Conservation (phyloP, 257 asterid species). For the Solanum chiquidenum region DNA sequence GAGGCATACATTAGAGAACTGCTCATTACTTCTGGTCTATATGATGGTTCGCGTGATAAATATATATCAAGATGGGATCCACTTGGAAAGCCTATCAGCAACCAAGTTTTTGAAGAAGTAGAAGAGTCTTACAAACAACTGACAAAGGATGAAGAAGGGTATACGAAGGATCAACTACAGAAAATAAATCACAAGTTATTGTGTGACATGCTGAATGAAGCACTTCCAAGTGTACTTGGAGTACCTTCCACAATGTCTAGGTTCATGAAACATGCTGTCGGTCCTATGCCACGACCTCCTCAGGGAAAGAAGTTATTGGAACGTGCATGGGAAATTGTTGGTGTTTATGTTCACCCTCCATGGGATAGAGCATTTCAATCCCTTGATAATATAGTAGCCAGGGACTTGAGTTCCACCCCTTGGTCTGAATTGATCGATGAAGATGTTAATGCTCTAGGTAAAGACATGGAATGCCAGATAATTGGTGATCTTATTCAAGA, state of each 20-base stretch:
- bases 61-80: conserved; percentile 75
- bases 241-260: conserved; percentile 37
- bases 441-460: conserved; percentile 41
- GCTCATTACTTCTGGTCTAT: conserved; percentile 75
- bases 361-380: conserved; percentile 32
- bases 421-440: conserved; percentile 59
- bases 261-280: conserved; percentile 32
- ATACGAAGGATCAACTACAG: conserved; percentile 28
- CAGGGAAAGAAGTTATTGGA: conserved; percentile 58
- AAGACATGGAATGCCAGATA: conserved; percentile 59
- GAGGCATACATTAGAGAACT: conserved; percentile 80
- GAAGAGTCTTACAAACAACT: conserved; percentile 43
- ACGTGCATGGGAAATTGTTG: conserved; percentile 45
- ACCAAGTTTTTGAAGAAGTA: conserved; percentile 64
- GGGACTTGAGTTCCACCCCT: conserved; percentile 44
- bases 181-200: conserved; percentile 44
- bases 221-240: conserved; percentile 55
- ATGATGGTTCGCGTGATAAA: conserved; percentile 45
- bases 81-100: conserved; percentile 66
- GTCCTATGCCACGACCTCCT: conserved; percentile 36
- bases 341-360: conserved; percentile 34
- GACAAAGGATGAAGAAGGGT: conserved; percentile 24
- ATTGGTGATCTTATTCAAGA: conserved; percentile 59
- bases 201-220: conserved; percentile 70
- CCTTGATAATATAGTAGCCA: conserved; percentile 55